A percentile compares a stretch with the other conserved stretches of the same genome.
Evolutionary conservation across 352 stramenopile species (phyloP).

Genomic region (Phytophthora idaei): DNA sequence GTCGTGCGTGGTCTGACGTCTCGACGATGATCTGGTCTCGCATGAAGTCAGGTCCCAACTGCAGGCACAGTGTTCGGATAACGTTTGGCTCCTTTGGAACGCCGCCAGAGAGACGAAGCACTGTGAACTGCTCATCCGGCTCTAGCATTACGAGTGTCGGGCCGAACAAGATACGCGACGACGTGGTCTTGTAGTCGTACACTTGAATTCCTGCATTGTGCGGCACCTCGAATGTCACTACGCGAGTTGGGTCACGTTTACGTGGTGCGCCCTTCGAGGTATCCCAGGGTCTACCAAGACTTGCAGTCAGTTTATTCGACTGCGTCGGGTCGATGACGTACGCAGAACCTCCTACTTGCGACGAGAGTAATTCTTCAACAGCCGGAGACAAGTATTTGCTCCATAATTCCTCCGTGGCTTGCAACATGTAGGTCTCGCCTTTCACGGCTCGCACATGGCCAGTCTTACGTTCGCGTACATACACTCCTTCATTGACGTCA

Average conservation of each 20-base stretch:
- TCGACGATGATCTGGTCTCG: slow-evolving; percentile 85
- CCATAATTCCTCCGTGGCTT: slow-evolving; percentile 82
- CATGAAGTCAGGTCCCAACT: slow-evolving; percentile 87
- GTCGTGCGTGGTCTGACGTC: slow-evolving; percentile 76
- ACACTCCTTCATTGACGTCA: slow-evolving; percentile 81
- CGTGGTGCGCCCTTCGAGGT: slow-evolving; percentile 5
- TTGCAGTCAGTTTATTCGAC: slow-evolving; percentile 29
- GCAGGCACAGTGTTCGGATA: slow-evolving; percentile 79
- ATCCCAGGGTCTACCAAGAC: slow-evolving; percentile 27
- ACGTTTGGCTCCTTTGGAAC: slow-evolving; percentile 82
- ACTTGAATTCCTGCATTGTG: slow-evolving; percentile 86
- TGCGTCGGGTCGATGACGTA: slow-evolving; percentile 63
- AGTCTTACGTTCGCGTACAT: slow-evolving; percentile 80
- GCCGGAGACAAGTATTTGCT: slow-evolving; percentile 64
- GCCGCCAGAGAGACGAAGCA: slow-evolving; percentile 68
- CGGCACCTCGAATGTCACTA: slow-evolving; percentile 83
- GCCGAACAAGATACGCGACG: slow-evolving; percentile 80
- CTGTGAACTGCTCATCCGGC: slow-evolving; percentile 83
- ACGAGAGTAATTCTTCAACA: slow-evolving; percentile 67
- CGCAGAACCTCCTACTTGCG: slow-evolving; percentile 58
- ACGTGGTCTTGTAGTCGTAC: slow-evolving; percentile 87
- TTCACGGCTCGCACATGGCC: slow-evolving; percentile 77
- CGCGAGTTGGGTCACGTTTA: slow-evolving; percentile 59
- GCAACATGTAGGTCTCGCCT: slow-evolving; percentile 83
- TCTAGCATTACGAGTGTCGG: slow-evolving; percentile 83